Percentiles rank a stretch among this genome's conserved stretches.
phyloP scores from a whole-genome alignment of 2,329 filamentous ascomycete genomes.

The Arthrinium phaeospermum region DNA sequence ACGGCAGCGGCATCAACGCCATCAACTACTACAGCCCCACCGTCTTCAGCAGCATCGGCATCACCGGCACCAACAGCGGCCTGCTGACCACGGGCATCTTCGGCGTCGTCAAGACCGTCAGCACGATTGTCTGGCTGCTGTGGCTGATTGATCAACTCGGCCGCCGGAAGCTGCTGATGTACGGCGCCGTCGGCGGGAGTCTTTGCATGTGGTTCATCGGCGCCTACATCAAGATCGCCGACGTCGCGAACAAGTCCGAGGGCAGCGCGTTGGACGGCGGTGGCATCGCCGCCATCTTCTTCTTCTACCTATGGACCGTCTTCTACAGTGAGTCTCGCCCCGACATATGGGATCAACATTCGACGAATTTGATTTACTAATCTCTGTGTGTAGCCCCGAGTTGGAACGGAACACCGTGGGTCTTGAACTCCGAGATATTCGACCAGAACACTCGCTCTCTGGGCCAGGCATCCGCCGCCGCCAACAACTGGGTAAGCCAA shows the following conservation, averaged over 20 bases:
- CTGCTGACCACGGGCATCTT: slow-evolving; percentile 70
- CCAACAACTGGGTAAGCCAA: slow-evolving; percentile 62
- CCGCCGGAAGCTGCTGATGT: slow-evolving; percentile 63
- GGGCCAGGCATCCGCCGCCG: slow-evolving; percentile 73
- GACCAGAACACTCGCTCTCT: slow-evolving; percentile 71
- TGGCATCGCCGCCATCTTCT: slow-evolving; percentile 68
- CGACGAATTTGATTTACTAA: not conserved
- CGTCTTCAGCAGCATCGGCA: slow-evolving; percentile 68
- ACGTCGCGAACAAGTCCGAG: slow-evolving; percentile 42
- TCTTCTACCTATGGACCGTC: slow-evolving; percentile 77
- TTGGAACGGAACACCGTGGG: slow-evolving; percentile 79
- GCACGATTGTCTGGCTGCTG: slow-evolving; percentile 67
- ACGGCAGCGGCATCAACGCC: slow-evolving; percentile 72
- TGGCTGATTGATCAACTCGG: slow-evolving; percentile 66
- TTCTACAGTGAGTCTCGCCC: slow-evolving; percentile 58
- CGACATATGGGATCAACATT: not conserved
- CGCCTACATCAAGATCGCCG: slow-evolving; percentile 60
- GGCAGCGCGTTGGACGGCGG: slow-evolving; percentile 36
- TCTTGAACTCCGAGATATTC: slow-evolving; percentile 79
- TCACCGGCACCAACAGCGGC: slow-evolving; percentile 60
- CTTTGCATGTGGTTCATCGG: slow-evolving; percentile 70
- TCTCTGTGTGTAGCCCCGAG: slow-evolving; percentile 49
- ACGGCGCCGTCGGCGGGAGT: slow-evolving; percentile 64
- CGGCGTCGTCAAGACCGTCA: slow-evolving; percentile 66
- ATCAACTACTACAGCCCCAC: slow-evolving; percentile 69